Evolutionary conservation across 352 stramenopile genomes (phyloP).

Genomic region (Globisporangium echinulatum): DNA sequence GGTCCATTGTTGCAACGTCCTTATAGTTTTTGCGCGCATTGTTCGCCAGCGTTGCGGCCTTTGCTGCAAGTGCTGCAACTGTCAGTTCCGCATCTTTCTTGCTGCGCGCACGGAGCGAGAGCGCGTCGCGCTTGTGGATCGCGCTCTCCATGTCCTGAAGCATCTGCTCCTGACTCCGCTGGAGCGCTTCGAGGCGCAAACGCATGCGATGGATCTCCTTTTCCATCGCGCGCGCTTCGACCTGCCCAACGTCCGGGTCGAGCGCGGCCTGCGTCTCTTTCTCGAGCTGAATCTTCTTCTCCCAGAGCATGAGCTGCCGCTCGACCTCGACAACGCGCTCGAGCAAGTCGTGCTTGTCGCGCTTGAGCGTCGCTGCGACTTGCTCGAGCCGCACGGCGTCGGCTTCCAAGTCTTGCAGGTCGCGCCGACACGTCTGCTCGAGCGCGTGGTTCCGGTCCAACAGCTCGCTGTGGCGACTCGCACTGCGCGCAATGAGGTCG

Average conservation of each 20-base stretch:
- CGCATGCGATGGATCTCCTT: conserved; percentile 96
- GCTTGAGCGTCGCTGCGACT: conserved; percentile 64
- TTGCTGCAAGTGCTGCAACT: conserved; percentile 79
- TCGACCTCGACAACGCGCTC: conserved; percentile 90
- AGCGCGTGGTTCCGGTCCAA: conserved; percentile 85
- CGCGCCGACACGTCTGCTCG: conserved; percentile 88
- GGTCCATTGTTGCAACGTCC: conserved; percentile 51
- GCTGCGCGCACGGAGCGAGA: conserved; percentile 82
- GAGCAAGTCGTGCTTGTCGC: conserved; percentile 83
- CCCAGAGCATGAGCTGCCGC: conserved; percentile 91
- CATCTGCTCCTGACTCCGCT: conserved; percentile 90
- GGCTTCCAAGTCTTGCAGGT: conserved; percentile 89
- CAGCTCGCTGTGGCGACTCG: conserved; percentile 64
- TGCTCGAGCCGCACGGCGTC: conserved; percentile 68
- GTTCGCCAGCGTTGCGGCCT: conserved; percentile 74
- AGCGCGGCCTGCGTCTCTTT: conserved; percentile 93
- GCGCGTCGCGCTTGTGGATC: conserved; percentile 91
- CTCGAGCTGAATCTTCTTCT: conserved; percentile 96
- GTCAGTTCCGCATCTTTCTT: conserved; percentile 83
- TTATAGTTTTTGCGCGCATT: conserved; percentile 64
- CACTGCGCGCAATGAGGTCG: conserved; percentile 89
- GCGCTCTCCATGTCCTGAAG: conserved; percentile 93
- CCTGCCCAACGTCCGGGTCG: conserved; percentile 88
- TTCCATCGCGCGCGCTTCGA: conserved; percentile 90
- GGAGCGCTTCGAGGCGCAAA: conserved; percentile 85